Percentiles rank a stretch among this genome's conserved stretches.
These are phyloP conservation scores for Amaranthus palmeri DNA, from an alignment of 148 eudicot species.

Conservation along the genomic window DNA sequence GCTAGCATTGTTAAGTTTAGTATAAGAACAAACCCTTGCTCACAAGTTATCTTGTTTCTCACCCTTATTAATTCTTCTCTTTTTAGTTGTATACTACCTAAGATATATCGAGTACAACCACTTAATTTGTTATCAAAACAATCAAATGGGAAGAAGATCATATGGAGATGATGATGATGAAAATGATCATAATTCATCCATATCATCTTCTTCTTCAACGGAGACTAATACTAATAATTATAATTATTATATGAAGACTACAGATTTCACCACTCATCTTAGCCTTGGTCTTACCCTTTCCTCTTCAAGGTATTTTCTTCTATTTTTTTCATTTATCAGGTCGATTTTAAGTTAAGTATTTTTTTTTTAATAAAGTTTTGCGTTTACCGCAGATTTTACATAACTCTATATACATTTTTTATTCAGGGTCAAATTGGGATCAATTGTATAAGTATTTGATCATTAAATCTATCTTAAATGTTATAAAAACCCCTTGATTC, in stretches of 20 bases:
- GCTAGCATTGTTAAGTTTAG: neutral
- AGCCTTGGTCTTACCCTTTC: constrained; percentile 29
- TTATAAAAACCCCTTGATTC: neutral
- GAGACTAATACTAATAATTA: constrained; percentile 17
- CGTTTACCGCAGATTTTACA: no score
- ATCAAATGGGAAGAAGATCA: neutral
- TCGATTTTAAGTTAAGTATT: no score
- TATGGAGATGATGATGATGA: neutral
- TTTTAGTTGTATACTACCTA: neutral
- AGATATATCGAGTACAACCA: no score
- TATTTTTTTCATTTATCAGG: neutral
- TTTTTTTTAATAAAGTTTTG: no score
- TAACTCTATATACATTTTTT: no score
- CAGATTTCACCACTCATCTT: constrained; percentile 33
- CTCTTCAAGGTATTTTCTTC: constrained; percentile 10
- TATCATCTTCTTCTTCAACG: constrained; percentile 28
- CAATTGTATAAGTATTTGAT: no score
- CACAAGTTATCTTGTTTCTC: constrained; percentile 15
- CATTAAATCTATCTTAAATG: no score
- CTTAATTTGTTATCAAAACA: neutral
- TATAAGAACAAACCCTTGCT: constrained; percentile 1
- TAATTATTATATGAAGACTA: neutral
- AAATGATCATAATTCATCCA: neutral
- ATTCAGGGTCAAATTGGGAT: no score
- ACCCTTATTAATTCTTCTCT: neutral